Evolutionary conservation across 1,284 basidiomycete species (phyloP).

Genomic region (Tremellales sp.): DNA sequence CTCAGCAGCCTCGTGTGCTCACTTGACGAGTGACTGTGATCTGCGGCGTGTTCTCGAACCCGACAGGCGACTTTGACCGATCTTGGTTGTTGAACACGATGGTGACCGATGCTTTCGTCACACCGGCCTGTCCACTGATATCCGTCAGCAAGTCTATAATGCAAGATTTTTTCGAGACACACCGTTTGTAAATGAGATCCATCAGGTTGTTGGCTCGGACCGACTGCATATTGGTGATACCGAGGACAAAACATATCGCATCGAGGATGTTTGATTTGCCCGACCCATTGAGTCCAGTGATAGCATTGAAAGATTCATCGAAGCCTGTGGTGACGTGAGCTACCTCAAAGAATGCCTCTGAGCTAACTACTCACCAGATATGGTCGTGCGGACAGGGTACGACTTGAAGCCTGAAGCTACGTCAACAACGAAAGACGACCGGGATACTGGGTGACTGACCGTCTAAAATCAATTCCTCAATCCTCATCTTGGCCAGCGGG

Average conservation of each 20-base stretch:
- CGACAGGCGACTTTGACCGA: conserved; percentile 75
- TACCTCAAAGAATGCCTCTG: not conserved
- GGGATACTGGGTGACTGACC: conserved; percentile 49
- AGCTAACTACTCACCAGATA: conserved; percentile 53
- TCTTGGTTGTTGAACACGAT: conserved; percentile 99
- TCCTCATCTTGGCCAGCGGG: conserved; percentile 67
- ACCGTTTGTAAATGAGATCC: conserved; percentile 71
- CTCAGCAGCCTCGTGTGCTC: conserved; percentile 18
- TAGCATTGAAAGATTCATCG: conserved; percentile 95
- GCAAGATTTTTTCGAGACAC: conserved; percentile 9
- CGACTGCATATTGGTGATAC: conserved; percentile 86
- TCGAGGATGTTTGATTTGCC: conserved; percentile 98
- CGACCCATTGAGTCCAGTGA: conserved; percentile 85
- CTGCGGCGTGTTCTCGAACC: conserved; percentile 75
- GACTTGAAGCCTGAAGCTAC: conserved; percentile 88
- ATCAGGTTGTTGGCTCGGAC: conserved; percentile 94
- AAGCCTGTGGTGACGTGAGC: conserved; percentile 59
- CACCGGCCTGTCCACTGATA: conserved; percentile 88
- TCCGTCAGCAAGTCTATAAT: not conserved
- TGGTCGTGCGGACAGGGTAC: conserved; percentile 90
- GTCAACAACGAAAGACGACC: too few relatives aligned
- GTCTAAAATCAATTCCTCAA: conserved; percentile 75
- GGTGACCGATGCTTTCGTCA: conserved; percentile 96
- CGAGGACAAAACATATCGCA: conserved; percentile 95
- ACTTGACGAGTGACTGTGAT: conserved; percentile 97